Base-by-base conservation (phyloP, 2,329 filamentous ascomycete genomes). In the Chaetothyriales sp. region DNA sequence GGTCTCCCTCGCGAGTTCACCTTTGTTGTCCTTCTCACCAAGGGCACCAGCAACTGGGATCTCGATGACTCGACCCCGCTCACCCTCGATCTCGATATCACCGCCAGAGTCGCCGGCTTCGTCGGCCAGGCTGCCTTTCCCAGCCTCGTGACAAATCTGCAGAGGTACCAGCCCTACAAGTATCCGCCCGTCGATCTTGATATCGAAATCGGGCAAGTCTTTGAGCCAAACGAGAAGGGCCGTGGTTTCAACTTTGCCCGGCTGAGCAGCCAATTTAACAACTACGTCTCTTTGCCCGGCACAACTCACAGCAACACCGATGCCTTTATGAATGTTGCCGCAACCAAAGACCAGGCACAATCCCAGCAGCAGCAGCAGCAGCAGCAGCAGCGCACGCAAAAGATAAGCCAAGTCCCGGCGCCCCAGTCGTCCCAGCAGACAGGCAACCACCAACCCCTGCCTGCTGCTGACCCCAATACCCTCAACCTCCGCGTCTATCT, bases 1-100 rank as follows among this genome's bases (percentile, higher is more conserved):
- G 73, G 73, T 2, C 60, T 76, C 4, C 73, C 73, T 8, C 67
- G 73, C 7, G 73, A 76, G 52, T 74, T 76, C 48, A 74, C 73
- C 2, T 75, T 76, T 56, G 72, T 73, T 15, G 67, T 76, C 63
- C 60, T 76, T 5, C 62, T 76, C 8, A 67, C 72, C 49, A 73
- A 73, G 52, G 70, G 69, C 10, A 51, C 43, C 19, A 51, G 51
- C 5, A 43, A 43, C 9, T 28, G 47, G 5, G 64, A 66, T 4
- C 57, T 73, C 9, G 9, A 15, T 15, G 33, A 40, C 33, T 13
- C 33, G 33, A 40, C 15, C 13, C 10, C 33, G 10, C 33, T 40
- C 33, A 51, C 54, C 1, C 62, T 74, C 50, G 65, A 62, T 2
- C 61, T 74, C 8, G 67, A 73, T 15, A 66, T 74, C 22, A 65